Conservation (phyloP, 2,329 filamentous ascomycete species). For the Botrytis paeoniae region DNA sequence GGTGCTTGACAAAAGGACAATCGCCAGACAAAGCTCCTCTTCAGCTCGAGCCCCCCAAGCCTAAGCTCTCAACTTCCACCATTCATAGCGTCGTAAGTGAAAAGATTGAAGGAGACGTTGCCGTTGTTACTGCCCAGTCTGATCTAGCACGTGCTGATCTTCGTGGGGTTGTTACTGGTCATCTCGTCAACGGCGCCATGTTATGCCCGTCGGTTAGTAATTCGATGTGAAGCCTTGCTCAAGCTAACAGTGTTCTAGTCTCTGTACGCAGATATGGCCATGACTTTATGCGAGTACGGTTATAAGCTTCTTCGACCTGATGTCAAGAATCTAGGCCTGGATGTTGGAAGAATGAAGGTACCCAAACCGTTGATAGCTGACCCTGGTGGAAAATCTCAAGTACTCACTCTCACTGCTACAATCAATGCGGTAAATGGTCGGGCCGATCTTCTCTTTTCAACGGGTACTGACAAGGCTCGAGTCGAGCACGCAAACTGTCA, state of each 20-base stretch:
- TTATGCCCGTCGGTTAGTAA: slow-evolving; percentile 41
- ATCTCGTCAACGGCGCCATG: slow-evolving; percentile 55
- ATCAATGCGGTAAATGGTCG: slow-evolving; percentile 54
- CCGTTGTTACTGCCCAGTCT: slow-evolving; percentile 51
- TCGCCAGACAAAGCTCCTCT: slow-evolving; percentile 40
- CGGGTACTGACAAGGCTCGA: slow-evolving; percentile 41
- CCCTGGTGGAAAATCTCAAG: slow-evolving; percentile 27
- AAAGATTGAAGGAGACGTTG: slow-evolving; percentile 49
- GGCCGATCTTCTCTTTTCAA: slow-evolving; percentile 57
- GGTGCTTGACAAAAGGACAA: slow-evolving; percentile 62
- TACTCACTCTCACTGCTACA: slow-evolving; percentile 56
- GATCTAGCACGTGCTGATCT: slow-evolving; percentile 46
- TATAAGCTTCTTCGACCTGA: slow-evolving; percentile 41
- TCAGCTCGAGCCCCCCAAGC: slow-evolving; percentile 55
- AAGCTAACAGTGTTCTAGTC: slow-evolving; percentile 34
- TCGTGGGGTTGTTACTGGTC: slow-evolving; percentile 48
- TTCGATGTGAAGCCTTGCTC: not conserved
- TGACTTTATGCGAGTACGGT: slow-evolving; percentile 56
- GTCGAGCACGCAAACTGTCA: slow-evolving; percentile 16
- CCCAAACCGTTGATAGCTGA: slow-evolving; percentile 63
- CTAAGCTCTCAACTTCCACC: slow-evolving; percentile 45
- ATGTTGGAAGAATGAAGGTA: slow-evolving; percentile 65
- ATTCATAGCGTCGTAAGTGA: slow-evolving; percentile 47
- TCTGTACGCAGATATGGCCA: slow-evolving; percentile 59
- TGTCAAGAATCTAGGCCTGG: slow-evolving; percentile 45